Evolutionary conservation across 352 stramenopile species (phyloP).

Genomic region (Aphanomyces astaci): DNA sequence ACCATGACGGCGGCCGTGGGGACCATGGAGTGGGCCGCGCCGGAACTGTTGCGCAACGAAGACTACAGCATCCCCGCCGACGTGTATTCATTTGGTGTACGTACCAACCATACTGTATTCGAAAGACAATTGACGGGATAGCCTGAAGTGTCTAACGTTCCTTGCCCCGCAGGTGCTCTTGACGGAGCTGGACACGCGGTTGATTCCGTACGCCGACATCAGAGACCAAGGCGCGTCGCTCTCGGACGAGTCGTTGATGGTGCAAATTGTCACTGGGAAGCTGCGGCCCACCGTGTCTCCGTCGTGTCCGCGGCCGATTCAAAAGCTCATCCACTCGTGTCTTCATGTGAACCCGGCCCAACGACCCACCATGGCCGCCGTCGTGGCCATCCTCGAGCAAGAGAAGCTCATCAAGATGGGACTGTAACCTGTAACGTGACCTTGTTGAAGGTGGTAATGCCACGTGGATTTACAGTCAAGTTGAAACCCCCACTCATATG

Average conservation of each 20-base stretch:
- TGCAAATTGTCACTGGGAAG: slow-evolving; percentile 17
- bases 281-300: slow-evolving; percentile 14
- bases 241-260: slow-evolving; percentile 18
- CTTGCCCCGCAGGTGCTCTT: slow-evolving; percentile 19
- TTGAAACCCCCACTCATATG: background rate
- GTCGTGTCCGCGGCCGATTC: slow-evolving; percentile 21
- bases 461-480: background rate
- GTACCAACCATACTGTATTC: no score
- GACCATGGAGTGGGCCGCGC: slow-evolving; percentile 22
- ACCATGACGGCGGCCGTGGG: slow-evolving; percentile 20
- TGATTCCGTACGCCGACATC: slow-evolving; percentile 19
- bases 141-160: no score
- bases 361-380: background rate
- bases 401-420: slow-evolving; percentile 20
- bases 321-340: slow-evolving; percentile 22
- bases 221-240: background rate
- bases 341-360: slow-evolving; percentile 8
- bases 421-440: slow-evolving; percentile 3
- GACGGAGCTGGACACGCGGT: slow-evolving; percentile 19
- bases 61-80: slow-evolving; percentile 21
- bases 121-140: no score
- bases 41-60: slow-evolving; percentile 23
- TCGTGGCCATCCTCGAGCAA: slow-evolving; percentile 21
- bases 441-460: background rate
- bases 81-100: slow-evolving; percentile 20